Percentiles rank a stretch among this genome's conserved stretches.
Conservation (phyloP, 495 filamentous ascomycete species). For the Friedmanniomyces simplex region DNA sequence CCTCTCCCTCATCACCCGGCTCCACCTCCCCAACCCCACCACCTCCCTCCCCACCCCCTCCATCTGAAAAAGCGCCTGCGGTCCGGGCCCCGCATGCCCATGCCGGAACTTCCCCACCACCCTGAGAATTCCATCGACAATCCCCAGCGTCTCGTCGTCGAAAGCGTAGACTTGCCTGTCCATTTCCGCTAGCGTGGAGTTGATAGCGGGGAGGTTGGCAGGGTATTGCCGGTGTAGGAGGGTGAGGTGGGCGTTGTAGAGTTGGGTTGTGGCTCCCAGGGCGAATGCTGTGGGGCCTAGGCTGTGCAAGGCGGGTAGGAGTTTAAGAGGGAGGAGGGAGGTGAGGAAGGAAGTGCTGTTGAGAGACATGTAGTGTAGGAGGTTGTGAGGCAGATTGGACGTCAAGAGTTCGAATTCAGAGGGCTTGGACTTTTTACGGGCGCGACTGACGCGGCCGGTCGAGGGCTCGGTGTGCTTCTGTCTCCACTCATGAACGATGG, state of each 20-base stretch:
- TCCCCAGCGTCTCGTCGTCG: slow-evolving; percentile 42
- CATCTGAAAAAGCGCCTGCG: slow-evolving; percentile 13
- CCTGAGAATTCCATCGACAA: slow-evolving; percentile 35
- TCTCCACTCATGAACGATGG: too few relatives aligned
- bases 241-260: slow-evolving; percentile 64
- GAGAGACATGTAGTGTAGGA: slow-evolving; percentile 52
- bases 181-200: slow-evolving; percentile 67
- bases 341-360: slow-evolving; percentile 51
- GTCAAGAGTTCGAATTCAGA: slow-evolving; percentile 45
- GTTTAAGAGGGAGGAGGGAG: slow-evolving; percentile 49
- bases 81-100: slow-evolving; percentile 10
- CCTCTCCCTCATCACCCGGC: slow-evolving; percentile 13
- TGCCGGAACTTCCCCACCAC: background rate
- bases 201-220: slow-evolving; percentile 48
- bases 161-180: slow-evolving; percentile 54
- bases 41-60: slow-evolving; percentile 14
- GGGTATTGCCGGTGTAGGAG: slow-evolving; percentile 51
- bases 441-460: background rate
- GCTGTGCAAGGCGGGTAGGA: slow-evolving; percentile 60
- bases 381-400: slow-evolving; percentile 54
- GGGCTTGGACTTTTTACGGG: slow-evolving; percentile 6
- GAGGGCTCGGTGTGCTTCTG: too few relatives aligned
- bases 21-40: slow-evolving; percentile 16
- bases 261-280: slow-evolving; percentile 57
- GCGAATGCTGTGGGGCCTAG: slow-evolving; percentile 61